Evolutionary conservation across 2,329 filamentous ascomycete genomes (phyloP).

Genomic region (Seiridium unicorne): DNA sequence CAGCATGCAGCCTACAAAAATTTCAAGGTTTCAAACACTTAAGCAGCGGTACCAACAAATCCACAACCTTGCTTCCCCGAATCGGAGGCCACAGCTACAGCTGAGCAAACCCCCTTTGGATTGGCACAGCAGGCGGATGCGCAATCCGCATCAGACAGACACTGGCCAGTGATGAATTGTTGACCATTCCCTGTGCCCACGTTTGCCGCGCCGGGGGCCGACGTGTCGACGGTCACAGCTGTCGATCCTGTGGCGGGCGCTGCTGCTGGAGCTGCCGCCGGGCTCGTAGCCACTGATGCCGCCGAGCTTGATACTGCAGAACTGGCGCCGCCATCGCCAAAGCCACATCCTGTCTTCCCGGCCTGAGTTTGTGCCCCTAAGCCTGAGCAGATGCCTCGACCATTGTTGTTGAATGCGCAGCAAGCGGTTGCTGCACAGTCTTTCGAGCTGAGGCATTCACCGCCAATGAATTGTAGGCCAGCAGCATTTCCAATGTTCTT

Average conservation of each 20-base stretch:
- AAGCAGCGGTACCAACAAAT: conserved; percentile 12
- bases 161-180: conserved; percentile 30
- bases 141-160: conserved; percentile 26
- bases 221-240: conserved; percentile 5
- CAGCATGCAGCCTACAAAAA: no score
- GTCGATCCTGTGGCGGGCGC: background rate
- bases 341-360: conserved; percentile 29
- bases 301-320: background rate
- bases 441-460: conserved; percentile 19
- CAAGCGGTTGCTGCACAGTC: conserved; percentile 25
- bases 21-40: background rate
- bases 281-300: background rate
- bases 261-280: background rate
- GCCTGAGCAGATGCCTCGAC: conserved; percentile 32
- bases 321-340: conserved; percentile 13
- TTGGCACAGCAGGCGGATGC: conserved; percentile 22
- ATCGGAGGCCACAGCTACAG: conserved; percentile 16
- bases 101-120: conserved; percentile 23
- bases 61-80: conserved; percentile 23
- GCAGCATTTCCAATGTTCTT: conserved; percentile 25
- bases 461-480: conserved; percentile 26
- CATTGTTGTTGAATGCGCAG: conserved; percentile 23
- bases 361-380: conserved; percentile 31
- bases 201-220: conserved; percentile 20
- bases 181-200: conserved; percentile 20